Evolutionary conservation across 495 filamentous ascomycete genomes (phyloP).

Genomic region (Aspergillus campestris): DNA sequence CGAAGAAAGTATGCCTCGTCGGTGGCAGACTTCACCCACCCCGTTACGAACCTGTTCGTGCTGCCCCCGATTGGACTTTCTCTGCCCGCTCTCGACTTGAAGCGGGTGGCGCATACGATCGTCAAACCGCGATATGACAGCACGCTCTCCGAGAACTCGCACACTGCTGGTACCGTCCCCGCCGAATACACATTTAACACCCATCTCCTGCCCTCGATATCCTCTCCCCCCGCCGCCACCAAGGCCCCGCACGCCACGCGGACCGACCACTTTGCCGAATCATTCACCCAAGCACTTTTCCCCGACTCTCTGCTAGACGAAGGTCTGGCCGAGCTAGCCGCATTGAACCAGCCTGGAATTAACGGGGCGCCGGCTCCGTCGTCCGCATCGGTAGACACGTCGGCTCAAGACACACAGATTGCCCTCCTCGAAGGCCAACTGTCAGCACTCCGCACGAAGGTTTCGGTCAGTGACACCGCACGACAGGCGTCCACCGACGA

Average conservation of each 20-base stretch:
- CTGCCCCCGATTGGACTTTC: conserved; percentile 55
- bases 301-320: conserved; percentile 46
- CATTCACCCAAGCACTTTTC: conserved; percentile 45
- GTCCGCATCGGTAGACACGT: conserved; percentile 8
- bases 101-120: conserved; percentile 49
- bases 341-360: conserved; percentile 19
- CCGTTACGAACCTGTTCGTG: conserved; percentile 70
- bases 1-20: conserved; percentile 51
- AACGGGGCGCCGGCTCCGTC: conserved; percentile 8
- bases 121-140: conserved; percentile 60
- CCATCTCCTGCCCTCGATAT: conserved; percentile 41
- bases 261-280: conserved; percentile 35
- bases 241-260: conserved; percentile 3
- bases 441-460: conserved; percentile 31
- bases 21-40: conserved; percentile 60
- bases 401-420: conserved; percentile 25
- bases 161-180: conserved; percentile 46
- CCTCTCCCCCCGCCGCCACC: neutral
- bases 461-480: conserved; percentile 29
- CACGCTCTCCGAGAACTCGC: conserved; percentile 29
- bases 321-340: conserved; percentile 43
- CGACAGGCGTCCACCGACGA: conserved; percentile 30
- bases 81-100: conserved; percentile 19
- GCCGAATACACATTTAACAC: conserved; percentile 59
- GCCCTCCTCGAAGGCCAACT: conserved; percentile 28